Evolutionary conservation across 148 eudicot genomes (phyloP).

Genomic region (Suaeda aralocaspica): DNA sequence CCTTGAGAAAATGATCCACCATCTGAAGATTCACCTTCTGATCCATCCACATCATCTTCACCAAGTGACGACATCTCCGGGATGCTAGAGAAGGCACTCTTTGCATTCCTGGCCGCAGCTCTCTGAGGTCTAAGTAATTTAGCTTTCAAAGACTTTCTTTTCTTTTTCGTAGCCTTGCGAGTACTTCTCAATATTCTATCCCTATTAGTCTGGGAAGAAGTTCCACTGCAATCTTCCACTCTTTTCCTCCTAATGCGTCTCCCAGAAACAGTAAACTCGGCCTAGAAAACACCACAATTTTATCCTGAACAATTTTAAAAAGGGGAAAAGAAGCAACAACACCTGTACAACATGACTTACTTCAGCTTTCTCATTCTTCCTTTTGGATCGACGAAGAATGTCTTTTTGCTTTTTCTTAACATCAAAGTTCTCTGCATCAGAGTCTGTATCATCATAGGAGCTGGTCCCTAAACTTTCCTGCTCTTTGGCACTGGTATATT

Average conservation of each 20-base stretch:
- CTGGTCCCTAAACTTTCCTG: constrained; percentile 47
- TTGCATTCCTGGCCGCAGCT: constrained; percentile 66
- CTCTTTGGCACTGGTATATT: constrained; percentile 57
- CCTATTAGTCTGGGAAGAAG: constrained; percentile 44
- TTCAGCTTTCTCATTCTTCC: constrained; percentile 53
- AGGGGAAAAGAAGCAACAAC: neutral
- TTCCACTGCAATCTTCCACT: constrained; percentile 43
- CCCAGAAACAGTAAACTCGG: constrained; percentile 51
- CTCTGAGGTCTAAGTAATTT: constrained; percentile 69
- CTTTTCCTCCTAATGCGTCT: constrained; percentile 64
- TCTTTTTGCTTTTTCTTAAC: constrained; percentile 38
- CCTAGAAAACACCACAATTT: constrained; percentile 37
- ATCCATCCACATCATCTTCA: constrained; percentile 49
- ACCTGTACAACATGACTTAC: constrained; percentile 34
- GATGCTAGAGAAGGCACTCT: constrained; percentile 38
- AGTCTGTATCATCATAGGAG: constrained; percentile 58
- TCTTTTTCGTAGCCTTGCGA: constrained; percentile 40
- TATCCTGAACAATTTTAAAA: constrained; percentile 16
- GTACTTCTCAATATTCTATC: constrained; percentile 37
- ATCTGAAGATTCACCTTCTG: constrained; percentile 50
- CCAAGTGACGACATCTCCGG: constrained; percentile 45
- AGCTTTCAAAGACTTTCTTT: constrained; percentile 42
- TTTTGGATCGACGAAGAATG: constrained; percentile 64
- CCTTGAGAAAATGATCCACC: constrained; percentile 40
- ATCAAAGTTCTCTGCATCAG: constrained; percentile 50